phyloP scores from a whole-genome alignment of 1,139 yeast species.

The Kurtzmaniella quercitrusa region DNA sequence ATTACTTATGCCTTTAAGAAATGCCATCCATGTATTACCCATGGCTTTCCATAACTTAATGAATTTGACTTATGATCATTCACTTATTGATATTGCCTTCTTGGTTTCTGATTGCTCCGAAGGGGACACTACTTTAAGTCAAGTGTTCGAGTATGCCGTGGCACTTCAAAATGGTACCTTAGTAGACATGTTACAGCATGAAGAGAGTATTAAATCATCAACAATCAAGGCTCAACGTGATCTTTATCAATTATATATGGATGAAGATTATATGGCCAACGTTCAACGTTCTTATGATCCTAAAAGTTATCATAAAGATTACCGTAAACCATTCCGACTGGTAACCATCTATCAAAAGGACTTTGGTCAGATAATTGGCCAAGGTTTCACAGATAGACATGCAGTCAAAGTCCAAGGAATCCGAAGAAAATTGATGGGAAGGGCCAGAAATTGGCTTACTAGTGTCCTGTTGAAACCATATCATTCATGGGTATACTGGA shows the following conservation, averaged over 20 bases:
- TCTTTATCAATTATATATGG: constrained; percentile 67
- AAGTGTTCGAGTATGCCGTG: constrained; percentile 59
- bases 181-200: constrained; percentile 42
- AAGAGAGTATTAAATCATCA: constrained; percentile 28
- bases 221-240: constrained; percentile 51
- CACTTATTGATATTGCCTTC: constrained; percentile 76
- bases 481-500: constrained; percentile 94
- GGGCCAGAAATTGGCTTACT: constrained; percentile 86
- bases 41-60: constrained; percentile 80
- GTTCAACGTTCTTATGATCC: constrained; percentile 60
- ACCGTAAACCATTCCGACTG: constrained; percentile 68
- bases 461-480: constrained; percentile 74
- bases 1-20: constrained; percentile 72
- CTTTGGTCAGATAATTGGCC: constrained; percentile 81
- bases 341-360: constrained; percentile 77
- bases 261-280: constrained; percentile 53
- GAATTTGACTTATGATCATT: constrained; percentile 83
- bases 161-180: constrained; percentile 71
- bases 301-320: constrained; percentile 51
- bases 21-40: constrained; percentile 77
- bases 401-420: constrained; percentile 89
- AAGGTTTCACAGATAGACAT: constrained; percentile 86
- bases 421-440: constrained; percentile 81
- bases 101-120: constrained; percentile 81
- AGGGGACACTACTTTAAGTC: constrained; percentile 67